phyloP scores from a whole-genome alignment of 2,329 filamentous ascomycete genomes.

The Fusarium neocosmosporiellum region DNA sequence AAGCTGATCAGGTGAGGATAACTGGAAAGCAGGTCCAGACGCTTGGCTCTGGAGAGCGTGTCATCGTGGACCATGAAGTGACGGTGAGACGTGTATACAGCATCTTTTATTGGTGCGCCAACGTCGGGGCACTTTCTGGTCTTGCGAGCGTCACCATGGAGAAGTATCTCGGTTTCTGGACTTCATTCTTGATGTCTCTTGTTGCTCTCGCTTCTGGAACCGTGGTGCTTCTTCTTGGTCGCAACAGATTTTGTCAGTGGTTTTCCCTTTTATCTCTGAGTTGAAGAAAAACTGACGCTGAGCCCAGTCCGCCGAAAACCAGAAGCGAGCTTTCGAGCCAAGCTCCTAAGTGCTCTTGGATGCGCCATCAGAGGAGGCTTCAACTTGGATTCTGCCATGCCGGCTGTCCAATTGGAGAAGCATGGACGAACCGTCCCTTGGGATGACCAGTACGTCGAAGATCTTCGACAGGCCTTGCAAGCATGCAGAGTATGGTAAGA shows the following conservation, averaged over 20 bases:
- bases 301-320: neutral
- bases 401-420: neutral
- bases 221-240: neutral
- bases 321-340: neutral
- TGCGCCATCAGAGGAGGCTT: neutral
- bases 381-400: neutral
- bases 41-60: conserved; percentile 57
- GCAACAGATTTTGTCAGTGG: neutral
- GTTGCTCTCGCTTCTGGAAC: conserved; percentile 1
- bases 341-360: neutral
- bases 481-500: neutral
- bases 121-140: conserved; percentile 64
- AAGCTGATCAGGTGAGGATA: neutral
- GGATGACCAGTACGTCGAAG: neutral
- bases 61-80: conserved; percentile 75
- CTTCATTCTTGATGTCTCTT: neutral
- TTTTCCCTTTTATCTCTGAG: neutral
- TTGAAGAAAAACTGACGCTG: neutral
- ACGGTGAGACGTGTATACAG: conserved; percentile 75
- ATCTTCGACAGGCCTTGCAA: neutral
- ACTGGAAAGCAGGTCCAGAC: neutral
- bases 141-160: conserved; percentile 65
- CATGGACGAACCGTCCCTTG: neutral
- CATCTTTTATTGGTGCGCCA: conserved; percentile 69
- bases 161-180: conserved; percentile 60